Evolutionary conservation across 179 eudicot species (phyloP).

Genomic region (Silene coronaria): DNA sequence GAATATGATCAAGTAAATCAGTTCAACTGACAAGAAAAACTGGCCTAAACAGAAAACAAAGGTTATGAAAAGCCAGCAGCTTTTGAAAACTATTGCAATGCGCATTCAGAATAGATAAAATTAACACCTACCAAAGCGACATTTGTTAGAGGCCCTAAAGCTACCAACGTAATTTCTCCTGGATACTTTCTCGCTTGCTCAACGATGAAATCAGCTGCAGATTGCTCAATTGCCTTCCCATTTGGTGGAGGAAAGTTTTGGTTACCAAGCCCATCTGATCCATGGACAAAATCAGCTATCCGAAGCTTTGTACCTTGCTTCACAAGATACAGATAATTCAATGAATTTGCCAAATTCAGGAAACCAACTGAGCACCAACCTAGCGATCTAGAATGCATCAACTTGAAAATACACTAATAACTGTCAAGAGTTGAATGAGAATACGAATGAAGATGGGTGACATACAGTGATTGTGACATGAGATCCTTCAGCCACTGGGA

Average conservation of each 20-base stretch:
- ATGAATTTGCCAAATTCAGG: not conserved
- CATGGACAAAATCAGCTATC: conserved; percentile 94
- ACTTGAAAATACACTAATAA: not conserved
- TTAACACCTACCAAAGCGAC: conserved; percentile 70
- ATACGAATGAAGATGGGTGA: not conserved
- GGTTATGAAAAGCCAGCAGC: not conserved
- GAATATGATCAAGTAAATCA: not conserved
- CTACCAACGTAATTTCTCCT: conserved; percentile 84
- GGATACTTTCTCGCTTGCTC: conserved; percentile 65
- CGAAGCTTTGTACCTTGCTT: conserved; percentile 92
- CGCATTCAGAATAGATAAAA: not conserved
- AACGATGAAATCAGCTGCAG: conserved; percentile 66
- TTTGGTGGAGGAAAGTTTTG: conserved; percentile 87
- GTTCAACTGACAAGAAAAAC: conserved; percentile 1
- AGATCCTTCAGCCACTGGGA: conserved; percentile 97
- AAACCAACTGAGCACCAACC: not conserved
- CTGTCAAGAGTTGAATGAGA: not conserved
- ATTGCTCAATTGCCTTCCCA: conserved; percentile 67
- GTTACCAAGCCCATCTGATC: conserved; percentile 91
- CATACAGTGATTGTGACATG: conserved; percentile 77
- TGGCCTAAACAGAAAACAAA: not conserved
- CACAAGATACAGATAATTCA: conserved; percentile 22
- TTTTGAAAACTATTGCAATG: not conserved
- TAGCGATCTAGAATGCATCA: not conserved
- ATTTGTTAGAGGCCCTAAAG: conserved; percentile 93